Base-by-base conservation (phyloP, 495 filamentous ascomycete species). In the Aspergillus steynii region DNA sequence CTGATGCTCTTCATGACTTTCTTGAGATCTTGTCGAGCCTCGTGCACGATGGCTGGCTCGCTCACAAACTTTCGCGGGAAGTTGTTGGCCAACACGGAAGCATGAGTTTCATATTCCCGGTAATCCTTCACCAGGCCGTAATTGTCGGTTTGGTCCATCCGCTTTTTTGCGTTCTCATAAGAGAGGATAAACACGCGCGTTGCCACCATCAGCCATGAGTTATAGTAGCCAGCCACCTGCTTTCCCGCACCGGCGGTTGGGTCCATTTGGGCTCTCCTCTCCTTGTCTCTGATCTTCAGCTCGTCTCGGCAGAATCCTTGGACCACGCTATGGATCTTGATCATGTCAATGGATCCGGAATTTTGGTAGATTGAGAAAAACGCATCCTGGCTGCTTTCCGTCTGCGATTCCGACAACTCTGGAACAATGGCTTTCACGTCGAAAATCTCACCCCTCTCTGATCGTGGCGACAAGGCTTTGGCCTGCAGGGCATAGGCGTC, bases 251-350 rank as follows among this genome's bases (percentile, higher is more conserved):
- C 50, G 25, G 25, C 50, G 6, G 25, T 56, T 34, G 29, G 56
- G 29, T 51, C 71, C 56, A n/a, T 71, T 6, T 82, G 12, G 9
- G 12, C 3, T 4, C 37, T 42, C 1, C 7, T 72, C 27, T 87
- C 78, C 9, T 80, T 77, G 42, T 85, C 80, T 62, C 68, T 75
- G 55, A 83, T 81, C 26, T 81, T 80, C 4, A 95, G 73, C 27
- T 84, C 81, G 65, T 91, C 88, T 20, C 89, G 83, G 60, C 90
- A 91, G 56, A 93, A 92, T 0, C 84, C 87, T 67, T 94, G 91
- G 5, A 93, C 88, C 1, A 94, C 89, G 34, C 84, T 88, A 68
- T 93, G 90, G 48, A 94, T 80, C 34, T 88, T 86, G 34, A 94
- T 80, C 37, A 92, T 81, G 55, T 93, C 90, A 26, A 91, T 82